Evolutionary conservation across 176 grass and related monocot genomes (phyloP).

Genomic region (Zoysia pacifica): DNA sequence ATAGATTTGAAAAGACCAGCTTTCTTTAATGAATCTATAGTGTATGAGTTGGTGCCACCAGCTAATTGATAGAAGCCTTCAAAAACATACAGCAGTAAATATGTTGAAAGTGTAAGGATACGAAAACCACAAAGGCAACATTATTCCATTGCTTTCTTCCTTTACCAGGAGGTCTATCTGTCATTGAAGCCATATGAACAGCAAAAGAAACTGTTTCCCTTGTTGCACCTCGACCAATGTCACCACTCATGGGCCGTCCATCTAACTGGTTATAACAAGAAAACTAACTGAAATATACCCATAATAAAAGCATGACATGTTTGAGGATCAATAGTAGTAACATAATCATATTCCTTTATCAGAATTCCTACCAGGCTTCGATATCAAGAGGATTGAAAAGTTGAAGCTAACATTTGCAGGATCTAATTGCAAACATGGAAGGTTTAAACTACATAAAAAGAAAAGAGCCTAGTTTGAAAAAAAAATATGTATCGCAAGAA

Average conservation of each 20-base stretch:
- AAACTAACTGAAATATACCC: conserved; percentile 9
- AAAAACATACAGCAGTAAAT: conserved; percentile 45
- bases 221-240: conserved; percentile 88
- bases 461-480: background rate
- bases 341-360: background rate
- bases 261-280: conserved; percentile 60
- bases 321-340: background rate
- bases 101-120: conserved; percentile 17
- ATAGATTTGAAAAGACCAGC: conserved; percentile 59
- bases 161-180: conserved; percentile 75
- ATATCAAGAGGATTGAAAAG: too few relatives aligned
- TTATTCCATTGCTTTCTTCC: background rate
- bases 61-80: conserved; percentile 94
- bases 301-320: conserved; percentile 1
- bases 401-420: conserved; percentile 12
- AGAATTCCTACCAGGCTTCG: too few relatives aligned
- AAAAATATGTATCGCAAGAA: background rate
- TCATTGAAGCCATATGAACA: conserved; percentile 55
- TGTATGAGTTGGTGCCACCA: conserved; percentile 81
- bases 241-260: conserved; percentile 89
- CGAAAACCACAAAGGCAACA: conserved; percentile 1
- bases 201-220: conserved; percentile 84
- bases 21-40: conserved; percentile 79
- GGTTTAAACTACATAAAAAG: background rate
- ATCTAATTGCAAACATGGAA: background rate